These are phyloP conservation scores for Penicillium sp. DNA, from an alignment of 2,329 filamentous ascomycete genomes.

Conservation along the genomic window DNA sequence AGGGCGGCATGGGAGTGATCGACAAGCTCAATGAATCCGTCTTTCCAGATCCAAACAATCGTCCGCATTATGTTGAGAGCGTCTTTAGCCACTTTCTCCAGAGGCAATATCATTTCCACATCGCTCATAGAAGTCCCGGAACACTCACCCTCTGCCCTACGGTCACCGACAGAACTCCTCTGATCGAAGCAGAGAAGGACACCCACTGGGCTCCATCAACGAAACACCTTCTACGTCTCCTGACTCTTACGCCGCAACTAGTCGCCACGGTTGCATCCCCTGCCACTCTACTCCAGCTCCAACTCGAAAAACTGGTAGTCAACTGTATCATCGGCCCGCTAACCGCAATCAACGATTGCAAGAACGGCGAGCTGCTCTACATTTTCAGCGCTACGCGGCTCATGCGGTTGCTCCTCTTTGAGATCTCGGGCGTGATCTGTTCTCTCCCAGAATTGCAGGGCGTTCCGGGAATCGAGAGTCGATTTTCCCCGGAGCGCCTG, in stretches of 20 bases:
- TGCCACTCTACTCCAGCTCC: slow-evolving; percentile 62
- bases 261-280: slow-evolving; percentile 56
- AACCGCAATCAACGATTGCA: slow-evolving; percentile 70
- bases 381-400: slow-evolving; percentile 63
- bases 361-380: slow-evolving; percentile 65
- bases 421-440: slow-evolving; percentile 68
- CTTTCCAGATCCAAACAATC: slow-evolving; percentile 60
- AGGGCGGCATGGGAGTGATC: slow-evolving; percentile 78
- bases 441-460: slow-evolving; percentile 68
- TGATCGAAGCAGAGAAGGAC: slow-evolving; percentile 22
- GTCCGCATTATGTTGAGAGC: slow-evolving; percentile 74
- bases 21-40: slow-evolving; percentile 68
- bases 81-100: slow-evolving; percentile 58
- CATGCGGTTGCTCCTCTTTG: slow-evolving; percentile 66
- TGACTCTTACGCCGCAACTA: slow-evolving; percentile 61
- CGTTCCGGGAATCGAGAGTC: slow-evolving; percentile 55
- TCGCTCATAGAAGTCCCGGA: slow-evolving; percentile 56
- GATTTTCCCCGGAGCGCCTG: slow-evolving; percentile 59
- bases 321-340: slow-evolving; percentile 75
- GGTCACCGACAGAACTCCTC: slow-evolving; percentile 25
- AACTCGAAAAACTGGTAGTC: slow-evolving; percentile 74
- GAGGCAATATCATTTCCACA: slow-evolving; percentile 47
- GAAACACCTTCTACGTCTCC: slow-evolving; percentile 60
- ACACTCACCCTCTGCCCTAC: slow-evolving; percentile 55
- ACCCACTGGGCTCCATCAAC: slow-evolving; percentile 38